phyloP scores from a whole-genome alignment of 73 alveolate species.

The Paramecium biaurelia region DNA sequence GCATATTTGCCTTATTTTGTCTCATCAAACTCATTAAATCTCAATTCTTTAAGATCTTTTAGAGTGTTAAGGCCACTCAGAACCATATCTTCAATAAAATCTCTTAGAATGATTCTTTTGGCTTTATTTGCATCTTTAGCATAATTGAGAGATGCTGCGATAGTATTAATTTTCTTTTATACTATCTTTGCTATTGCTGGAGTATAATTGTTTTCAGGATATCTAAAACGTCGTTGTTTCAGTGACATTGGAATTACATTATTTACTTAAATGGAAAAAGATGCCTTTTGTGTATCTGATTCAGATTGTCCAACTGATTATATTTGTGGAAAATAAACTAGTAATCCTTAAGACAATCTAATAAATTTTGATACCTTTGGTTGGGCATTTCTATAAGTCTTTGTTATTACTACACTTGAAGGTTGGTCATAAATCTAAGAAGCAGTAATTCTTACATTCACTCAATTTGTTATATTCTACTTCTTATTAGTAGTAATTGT shows the following conservation, averaged over 20 bases:
- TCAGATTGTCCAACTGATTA: conserved; percentile 72
- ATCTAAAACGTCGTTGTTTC: conserved; percentile 77
- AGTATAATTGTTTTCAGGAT: conserved; percentile 82
- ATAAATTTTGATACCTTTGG: conserved; percentile 85
- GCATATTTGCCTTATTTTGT: conserved; percentile 71
- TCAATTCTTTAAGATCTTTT: conserved; percentile 84
- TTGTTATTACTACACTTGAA: conserved; percentile 84
- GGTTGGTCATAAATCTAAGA: conserved; percentile 91
- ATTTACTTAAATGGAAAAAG: conserved; percentile 66
- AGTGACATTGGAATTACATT: conserved; percentile 70
- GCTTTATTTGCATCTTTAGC: conserved; percentile 84
- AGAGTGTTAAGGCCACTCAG: conserved; percentile 92
- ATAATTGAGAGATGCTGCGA: conserved; percentile 77
- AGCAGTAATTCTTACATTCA: conserved; percentile 70
- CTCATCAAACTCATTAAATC: conserved; percentile 11
- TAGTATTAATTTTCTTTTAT: conserved; percentile 84
- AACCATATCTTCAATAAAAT: conserved; percentile 84
- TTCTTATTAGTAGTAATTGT: conserved; percentile 77
- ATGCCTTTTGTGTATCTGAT: conserved; percentile 68
- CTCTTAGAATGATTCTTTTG: conserved; percentile 77
- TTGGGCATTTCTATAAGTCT: conserved; percentile 78
- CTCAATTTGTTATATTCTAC: conserved; percentile 70
- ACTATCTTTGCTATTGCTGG: conserved; percentile 91
- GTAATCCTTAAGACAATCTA: conserved; percentile 81
- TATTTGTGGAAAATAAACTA: conserved; percentile 79